Base-by-base conservation (phyloP, 306 rosid genomes). In the Albizia julibrissin region DNA sequence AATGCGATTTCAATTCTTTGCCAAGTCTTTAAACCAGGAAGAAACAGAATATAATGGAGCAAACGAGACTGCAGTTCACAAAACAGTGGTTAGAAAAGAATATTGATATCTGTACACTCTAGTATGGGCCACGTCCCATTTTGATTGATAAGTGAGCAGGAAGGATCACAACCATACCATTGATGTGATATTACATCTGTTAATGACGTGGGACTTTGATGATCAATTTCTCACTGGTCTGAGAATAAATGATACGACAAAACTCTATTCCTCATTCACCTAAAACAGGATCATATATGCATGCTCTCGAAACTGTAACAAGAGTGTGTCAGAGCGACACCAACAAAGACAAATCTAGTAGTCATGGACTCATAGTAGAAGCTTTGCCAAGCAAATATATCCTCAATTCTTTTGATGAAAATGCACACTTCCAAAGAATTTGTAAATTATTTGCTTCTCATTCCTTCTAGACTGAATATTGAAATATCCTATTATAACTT, bases 1-100 rank as follows among this genome's bases (percentile, higher is more conserved):
- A 69, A n/a, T 46, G 37, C 49, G 2, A 77, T 50, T 66, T 71
- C 77, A 69, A 31, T 78, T 62, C 43, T 54, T 56, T 6, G 49
- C 72, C 29, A 69, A 29, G 84, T 16, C 18, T 8, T 42, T 10
- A 56, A 56, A 43, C 72, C 56, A 21, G 58, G 24, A 68, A 58
- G 75, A 59, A 72, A 37, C 66, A 46, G 24, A 33, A 71, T 18
- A 68, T 9, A 21, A 68, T 37, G 59, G 34, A n/a, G 34, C 49
- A 58, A 31, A 37, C 21, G 68, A 50, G 58, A 39, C 40, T 9
- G 47, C 26, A 64, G 68, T 16, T 16, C 34, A 40, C 75, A 47
- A 24, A 27, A 65, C 67, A 44, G 15, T 67, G 42, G 69, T 4
- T 22, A 44, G 15, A 73, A 14, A 19, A 44, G 58, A 50, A 11